These are phyloP conservation scores for Tolypocladium endophyticum DNA, from an alignment of 2,329 filamentous ascomycete genomes.

Conservation along the genomic window DNA sequence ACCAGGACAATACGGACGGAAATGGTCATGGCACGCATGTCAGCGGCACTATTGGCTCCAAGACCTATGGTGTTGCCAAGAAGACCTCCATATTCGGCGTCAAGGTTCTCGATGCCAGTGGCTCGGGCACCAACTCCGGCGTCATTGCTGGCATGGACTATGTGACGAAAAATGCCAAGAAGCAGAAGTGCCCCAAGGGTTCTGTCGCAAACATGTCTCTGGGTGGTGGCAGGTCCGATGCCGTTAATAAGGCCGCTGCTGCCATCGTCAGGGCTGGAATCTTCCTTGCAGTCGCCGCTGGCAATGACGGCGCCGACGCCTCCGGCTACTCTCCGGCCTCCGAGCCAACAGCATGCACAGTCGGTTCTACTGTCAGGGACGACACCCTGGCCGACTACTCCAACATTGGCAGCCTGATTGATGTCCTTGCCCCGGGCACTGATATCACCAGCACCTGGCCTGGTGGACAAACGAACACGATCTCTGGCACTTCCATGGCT, in stretches of 20 bases:
- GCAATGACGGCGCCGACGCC: slow-evolving; percentile 35
- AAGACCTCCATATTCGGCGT: slow-evolving; percentile 30
- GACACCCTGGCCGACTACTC: slow-evolving; percentile 33
- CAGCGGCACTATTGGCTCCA: slow-evolving; percentile 31
- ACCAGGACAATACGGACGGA: slow-evolving; percentile 25
- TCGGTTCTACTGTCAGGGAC: slow-evolving; percentile 29
- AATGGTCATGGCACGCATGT: slow-evolving; percentile 39
- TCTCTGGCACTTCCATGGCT: slow-evolving; percentile 34
- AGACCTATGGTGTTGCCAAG: slow-evolving; percentile 35
- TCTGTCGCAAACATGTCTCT: slow-evolving; percentile 45
- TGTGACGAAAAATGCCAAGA: slow-evolving; percentile 22
- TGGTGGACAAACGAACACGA: slow-evolving; percentile 22
- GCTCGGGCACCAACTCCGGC: slow-evolving; percentile 25
- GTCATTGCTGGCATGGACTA: slow-evolving; percentile 35
- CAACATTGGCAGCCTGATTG: slow-evolving; percentile 36
- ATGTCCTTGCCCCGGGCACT: slow-evolving; percentile 39
- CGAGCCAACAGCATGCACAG: slow-evolving; percentile 34
- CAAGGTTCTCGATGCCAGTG: slow-evolving; percentile 30
- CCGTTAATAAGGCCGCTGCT: slow-evolving; percentile 37
- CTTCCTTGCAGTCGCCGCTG: slow-evolving; percentile 44
- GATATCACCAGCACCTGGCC: slow-evolving; percentile 34
- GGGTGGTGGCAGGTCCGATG: slow-evolving; percentile 31
- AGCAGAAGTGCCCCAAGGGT: slow-evolving; percentile 27
- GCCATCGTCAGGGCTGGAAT: slow-evolving; percentile 30
- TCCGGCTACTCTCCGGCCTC: slow-evolving; percentile 33